Evolutionary conservation across 768 basidiomycete species (phyloP).

Genomic region (Peribolospora kevripleyi): DNA sequence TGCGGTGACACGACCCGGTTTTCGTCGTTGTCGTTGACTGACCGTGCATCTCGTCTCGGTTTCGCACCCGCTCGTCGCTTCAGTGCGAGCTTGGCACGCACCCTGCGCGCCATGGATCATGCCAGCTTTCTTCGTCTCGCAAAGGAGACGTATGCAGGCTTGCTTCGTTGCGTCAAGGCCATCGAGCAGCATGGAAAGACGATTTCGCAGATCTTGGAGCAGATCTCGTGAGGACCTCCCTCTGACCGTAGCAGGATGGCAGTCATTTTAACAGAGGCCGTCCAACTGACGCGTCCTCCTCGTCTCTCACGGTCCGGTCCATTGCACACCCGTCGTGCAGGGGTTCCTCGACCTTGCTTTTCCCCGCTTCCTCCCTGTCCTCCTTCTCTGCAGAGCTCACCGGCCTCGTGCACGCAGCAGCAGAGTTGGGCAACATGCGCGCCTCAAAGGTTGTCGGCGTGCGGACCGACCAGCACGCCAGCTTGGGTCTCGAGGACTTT

Average conservation of each 20-base stretch:
- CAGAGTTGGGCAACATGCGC: slow-evolving; percentile 65
- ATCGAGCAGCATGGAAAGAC: not conserved
- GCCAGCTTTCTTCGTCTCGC: slow-evolving; percentile 40
- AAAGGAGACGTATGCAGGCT: slow-evolving; percentile 33
- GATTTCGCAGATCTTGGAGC: too few species aligned
- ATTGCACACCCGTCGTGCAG: too few species aligned
- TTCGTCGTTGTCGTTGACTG: too few species aligned
- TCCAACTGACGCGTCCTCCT: slow-evolving; percentile 22
- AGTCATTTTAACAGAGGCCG: too few species aligned
- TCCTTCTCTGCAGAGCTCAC: slow-evolving; percentile 29
- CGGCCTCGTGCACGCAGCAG: slow-evolving; percentile 52
- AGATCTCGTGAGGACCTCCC: too few species aligned
- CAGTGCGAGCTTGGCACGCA: slow-evolving; percentile 27
- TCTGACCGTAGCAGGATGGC: too few species aligned
- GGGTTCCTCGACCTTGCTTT: not conserved
- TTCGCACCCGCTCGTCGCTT: not conserved
- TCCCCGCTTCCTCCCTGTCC: not conserved
- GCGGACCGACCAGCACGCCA: slow-evolving; percentile 54
- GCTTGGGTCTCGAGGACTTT: slow-evolving; percentile 48
- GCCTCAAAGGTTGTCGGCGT: slow-evolving; percentile 51
- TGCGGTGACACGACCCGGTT: too few species aligned
- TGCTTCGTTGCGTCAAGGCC: slow-evolving; percentile 43
- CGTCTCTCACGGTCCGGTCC: too few species aligned
- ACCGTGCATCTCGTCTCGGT: not conserved
- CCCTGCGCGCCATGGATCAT: slow-evolving; percentile 44